Base-by-base conservation (phyloP, 108 stramenopile species). In the Pseudonitzschia delicatissima region DNA sequence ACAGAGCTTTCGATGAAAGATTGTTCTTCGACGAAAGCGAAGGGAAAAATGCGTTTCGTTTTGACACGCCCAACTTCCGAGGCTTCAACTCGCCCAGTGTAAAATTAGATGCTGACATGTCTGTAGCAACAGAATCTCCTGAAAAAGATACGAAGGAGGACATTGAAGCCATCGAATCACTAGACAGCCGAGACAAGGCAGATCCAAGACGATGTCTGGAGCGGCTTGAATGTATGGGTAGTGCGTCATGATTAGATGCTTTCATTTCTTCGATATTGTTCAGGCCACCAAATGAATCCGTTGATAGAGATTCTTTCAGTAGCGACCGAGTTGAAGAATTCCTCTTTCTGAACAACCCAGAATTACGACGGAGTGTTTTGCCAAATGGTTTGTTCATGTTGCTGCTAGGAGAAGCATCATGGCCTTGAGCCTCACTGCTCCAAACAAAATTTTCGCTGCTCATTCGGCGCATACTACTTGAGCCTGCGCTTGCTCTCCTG, bases 71-170 rank as follows among this genome's bases (percentile, higher is more conserved):
- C 47, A 48, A 6, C 47, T 6, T 3, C 7, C 53, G 29, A 12
- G 53, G 5, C n/a, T 29, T 31, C 3, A 55, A 55, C 32, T 55
- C 53, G 32, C 53, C 53, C 31, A 55, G 31, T 6, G 53, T 55
- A 33, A 33, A 55, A 33, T 55, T 55, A 27, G 53, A 55, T 18
- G 29, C 27, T 15, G 53, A 55, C 32, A 55, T 0, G n/a, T 34
- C 32, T 18, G 31, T 34, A 55, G 9, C 4, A 8, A 13, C 6
- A 55, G 29, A 31, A 0, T 55, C 53, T 6, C 0, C 32, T 18
- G 53, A 55, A 6, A 2, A 6, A 2, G 47, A 48, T 48, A 33
- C 53, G 31, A 55, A 15, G 11, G 31, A 33, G 15, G 11, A 42
- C 40, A 42, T 42, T 42, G 15, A 11, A 13, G 11, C 9, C 31